Evolutionary conservation across 257 asterid genomes (phyloP).

Genomic region (Agastache rugosa): DNA sequence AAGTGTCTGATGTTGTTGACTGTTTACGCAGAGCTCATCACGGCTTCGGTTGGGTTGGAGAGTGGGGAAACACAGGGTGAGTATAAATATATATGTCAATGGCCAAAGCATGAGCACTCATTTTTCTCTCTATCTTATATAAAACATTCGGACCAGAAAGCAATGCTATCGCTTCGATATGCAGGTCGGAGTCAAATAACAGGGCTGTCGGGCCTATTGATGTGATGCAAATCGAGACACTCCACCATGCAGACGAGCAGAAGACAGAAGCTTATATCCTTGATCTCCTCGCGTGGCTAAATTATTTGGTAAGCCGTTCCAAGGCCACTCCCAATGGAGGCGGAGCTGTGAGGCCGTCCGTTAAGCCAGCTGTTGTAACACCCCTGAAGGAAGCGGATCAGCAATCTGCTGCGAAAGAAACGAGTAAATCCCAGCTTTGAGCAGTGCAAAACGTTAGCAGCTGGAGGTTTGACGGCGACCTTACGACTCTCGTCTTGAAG

Average conservation of each 20-base stretch:
- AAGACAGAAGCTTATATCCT: conserved; percentile 65
- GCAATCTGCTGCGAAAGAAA: conserved; percentile 25
- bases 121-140: not conserved
- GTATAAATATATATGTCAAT: conserved; percentile 35
- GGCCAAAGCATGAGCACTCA: not conserved
- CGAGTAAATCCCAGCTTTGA: conserved; percentile 14
- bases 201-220: conserved; percentile 53
- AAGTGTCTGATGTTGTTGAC: conserved; percentile 20
- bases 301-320: conserved; percentile 58
- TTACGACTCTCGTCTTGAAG: conserved; percentile 17
- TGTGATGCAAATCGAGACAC: conserved; percentile 71
- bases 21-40: conserved; percentile 67
- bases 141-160: conserved; percentile 18
- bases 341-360: conserved; percentile 25
- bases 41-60: conserved; percentile 96
- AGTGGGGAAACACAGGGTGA: conserved; percentile 84
- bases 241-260: conserved; percentile 72
- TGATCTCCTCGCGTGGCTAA: conserved; percentile 74
- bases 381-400: conserved; percentile 25
- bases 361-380: conserved; percentile 29
- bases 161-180: conserved; percentile 14
- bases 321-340: conserved; percentile 41
- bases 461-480: not conserved
- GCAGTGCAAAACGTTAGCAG: conserved; percentile 32
- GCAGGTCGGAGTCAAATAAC: conserved; percentile 61